Evolutionary conservation across 108 stramenopile species (phyloP).

Genomic region (Discostella pseudostelligera): DNA sequence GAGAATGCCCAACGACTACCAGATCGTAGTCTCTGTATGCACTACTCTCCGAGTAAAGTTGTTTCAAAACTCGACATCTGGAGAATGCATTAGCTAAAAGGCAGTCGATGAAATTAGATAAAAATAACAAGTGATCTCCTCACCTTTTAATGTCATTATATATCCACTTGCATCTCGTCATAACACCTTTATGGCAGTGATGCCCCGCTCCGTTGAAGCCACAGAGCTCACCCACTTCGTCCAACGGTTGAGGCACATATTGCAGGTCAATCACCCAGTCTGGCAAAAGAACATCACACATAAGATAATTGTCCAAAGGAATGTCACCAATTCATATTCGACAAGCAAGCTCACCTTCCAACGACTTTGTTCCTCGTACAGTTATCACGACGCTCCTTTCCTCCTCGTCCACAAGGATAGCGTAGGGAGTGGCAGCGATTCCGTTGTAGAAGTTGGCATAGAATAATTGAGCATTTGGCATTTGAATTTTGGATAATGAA

Average conservation of each 20-base stretch:
- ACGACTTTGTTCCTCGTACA: constrained; percentile 32
- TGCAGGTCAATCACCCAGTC: constrained; percentile 72
- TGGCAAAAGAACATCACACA: constrained; percentile 48
- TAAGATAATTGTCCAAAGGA: not conserved
- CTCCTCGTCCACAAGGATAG: constrained; percentile 36
- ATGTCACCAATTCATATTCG: not conserved
- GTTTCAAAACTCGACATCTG: constrained; percentile 19
- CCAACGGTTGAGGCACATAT: constrained; percentile 53
- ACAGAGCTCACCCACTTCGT: constrained; percentile 41
- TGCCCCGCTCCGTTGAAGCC: constrained; percentile 55
- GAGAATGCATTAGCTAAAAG: not conserved
- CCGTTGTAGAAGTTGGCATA: constrained; percentile 41
- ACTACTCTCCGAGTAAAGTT: constrained; percentile 22
- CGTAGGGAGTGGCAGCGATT: constrained; percentile 37
- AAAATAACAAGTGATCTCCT: not conserved
- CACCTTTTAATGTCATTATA: constrained; percentile 51
- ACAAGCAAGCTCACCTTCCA: constrained; percentile 6
- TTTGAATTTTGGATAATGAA: constrained; percentile 19
- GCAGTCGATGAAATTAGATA: not conserved
- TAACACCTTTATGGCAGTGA: constrained; percentile 54
- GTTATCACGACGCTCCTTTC: constrained; percentile 38
- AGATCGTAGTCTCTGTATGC: constrained; percentile 29
- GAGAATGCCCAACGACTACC: constrained; percentile 57
- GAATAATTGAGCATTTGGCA: constrained; percentile 24
- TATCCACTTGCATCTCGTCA: constrained; percentile 53